A percentile compares a stretch with the other conserved stretches of the same genome.
Evolutionary conservation across 2,329 filamentous ascomycete species (phyloP).

Genomic region (Beauveria australis): DNA sequence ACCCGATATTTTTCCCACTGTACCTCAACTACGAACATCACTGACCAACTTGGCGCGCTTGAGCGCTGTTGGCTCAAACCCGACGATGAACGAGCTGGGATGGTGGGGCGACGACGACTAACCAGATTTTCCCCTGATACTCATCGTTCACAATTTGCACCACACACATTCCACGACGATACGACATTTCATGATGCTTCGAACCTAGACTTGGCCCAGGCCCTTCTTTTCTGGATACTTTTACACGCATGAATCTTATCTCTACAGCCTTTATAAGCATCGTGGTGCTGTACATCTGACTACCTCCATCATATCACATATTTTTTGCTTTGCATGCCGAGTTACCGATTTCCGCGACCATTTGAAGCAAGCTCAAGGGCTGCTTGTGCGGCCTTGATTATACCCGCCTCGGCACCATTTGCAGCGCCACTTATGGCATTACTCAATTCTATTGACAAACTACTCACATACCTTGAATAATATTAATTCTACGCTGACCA

Average conservation of each 20-base stretch:
- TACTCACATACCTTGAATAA: background rate
- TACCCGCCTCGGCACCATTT: background rate
- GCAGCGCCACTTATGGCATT: background rate
- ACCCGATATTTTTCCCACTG: slow-evolving; percentile 22
- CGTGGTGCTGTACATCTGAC: background rate
- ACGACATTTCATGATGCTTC: slow-evolving; percentile 6
- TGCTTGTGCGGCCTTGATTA: background rate
- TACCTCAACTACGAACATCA: slow-evolving; percentile 17
- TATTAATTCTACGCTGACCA: background rate
- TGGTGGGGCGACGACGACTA: slow-evolving; percentile 35
- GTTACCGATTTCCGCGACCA: background rate
- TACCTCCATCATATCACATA: background rate
- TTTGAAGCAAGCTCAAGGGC: background rate
- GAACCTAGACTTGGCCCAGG: background rate
- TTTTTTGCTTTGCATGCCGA: background rate
- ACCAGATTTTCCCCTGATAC: slow-evolving; percentile 5
- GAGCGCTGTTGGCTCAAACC: slow-evolving; percentile 29
- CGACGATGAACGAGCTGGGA: slow-evolving; percentile 21
- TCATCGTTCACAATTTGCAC: background rate
- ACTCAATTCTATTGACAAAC: background rate
- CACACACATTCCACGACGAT: slow-evolving; percentile 8
- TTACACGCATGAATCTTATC: background rate
- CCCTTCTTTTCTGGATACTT: slow-evolving; percentile 6
- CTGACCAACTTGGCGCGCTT: slow-evolving; percentile 33
- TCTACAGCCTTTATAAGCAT: background rate